A percentile compares a stretch with the other conserved stretches of the same genome.
phyloP scores from a whole-genome alignment of 2,329 filamentous ascomycete species.

The Juglanconis juglandina region DNA sequence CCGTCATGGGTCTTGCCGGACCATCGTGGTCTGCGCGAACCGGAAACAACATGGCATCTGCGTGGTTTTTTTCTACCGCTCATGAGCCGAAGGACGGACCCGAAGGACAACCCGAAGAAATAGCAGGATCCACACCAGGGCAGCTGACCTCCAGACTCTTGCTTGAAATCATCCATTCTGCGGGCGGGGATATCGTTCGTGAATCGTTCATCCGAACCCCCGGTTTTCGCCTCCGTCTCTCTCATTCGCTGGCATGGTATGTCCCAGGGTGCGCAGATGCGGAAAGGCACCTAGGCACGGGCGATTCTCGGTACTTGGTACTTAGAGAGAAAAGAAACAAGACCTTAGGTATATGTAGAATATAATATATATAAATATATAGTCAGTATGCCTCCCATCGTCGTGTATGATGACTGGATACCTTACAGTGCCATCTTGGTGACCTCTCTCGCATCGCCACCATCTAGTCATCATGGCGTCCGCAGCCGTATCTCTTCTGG shows the following conservation, averaged over 20 bases:
- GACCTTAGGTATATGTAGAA: not conserved
- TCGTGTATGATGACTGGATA: not conserved
- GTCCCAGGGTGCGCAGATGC: not conserved
- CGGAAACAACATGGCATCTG: not conserved
- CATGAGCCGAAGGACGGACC: not conserved
- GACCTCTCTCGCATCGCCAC: not conserved
- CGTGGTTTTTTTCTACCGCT: not conserved
- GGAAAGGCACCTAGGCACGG: not conserved
- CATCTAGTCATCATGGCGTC: conserved; percentile 3
- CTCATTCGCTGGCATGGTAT: not conserved
- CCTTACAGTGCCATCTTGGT: not conserved
- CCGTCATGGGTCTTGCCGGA: not conserved
- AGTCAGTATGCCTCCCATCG: not conserved
- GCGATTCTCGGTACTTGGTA: not conserved
- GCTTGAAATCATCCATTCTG: not conserved
- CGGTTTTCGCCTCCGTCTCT: not conserved
- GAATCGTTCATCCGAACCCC: not conserved
- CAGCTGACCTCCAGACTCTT: not conserved
- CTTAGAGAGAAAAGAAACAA: not conserved
- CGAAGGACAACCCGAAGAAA: not conserved
- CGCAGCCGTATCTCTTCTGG: conserved; percentile 9
- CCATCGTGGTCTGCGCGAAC: not conserved
- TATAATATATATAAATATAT: not conserved
- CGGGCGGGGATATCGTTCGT: not conserved
- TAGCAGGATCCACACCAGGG: not conserved